phyloP scores from a whole-genome alignment of 495 filamentous ascomycete genomes.

The Neurospora africana region DNA sequence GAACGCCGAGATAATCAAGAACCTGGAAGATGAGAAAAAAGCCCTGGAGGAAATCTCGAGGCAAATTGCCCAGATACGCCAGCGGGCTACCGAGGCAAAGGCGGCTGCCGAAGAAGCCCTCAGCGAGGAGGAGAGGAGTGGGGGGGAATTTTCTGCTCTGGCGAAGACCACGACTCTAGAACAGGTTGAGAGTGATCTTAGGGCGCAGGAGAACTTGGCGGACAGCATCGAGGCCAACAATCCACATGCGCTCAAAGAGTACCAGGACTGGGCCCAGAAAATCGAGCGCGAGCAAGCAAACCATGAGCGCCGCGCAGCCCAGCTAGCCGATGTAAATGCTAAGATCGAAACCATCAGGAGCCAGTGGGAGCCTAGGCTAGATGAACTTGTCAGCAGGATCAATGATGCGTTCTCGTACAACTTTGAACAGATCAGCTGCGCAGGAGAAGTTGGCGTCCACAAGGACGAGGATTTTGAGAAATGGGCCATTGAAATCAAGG shows the following conservation, averaged over 20 bases:
- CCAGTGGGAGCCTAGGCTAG: conserved; percentile 78
- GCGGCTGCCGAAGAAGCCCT: conserved; percentile 19
- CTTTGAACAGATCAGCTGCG: conserved; percentile 87
- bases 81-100: conserved; percentile 16
- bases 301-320: conserved; percentile 30
- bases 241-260: conserved; percentile 65
- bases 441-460: conserved; percentile 76
- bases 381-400: conserved; percentile 66
- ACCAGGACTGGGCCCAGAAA: conserved; percentile 53
- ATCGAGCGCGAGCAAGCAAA: conserved; percentile 34
- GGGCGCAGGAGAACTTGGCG: conserved; percentile 60
- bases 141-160: conserved; percentile 20
- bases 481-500: conserved; percentile 88
- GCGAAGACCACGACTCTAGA: conserved; percentile 42
- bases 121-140: conserved; percentile 19
- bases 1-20: conserved; percentile 46
- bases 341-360: conserved; percentile 45
- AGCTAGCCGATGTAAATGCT: conserved; percentile 44
- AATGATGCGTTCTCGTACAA: conserved; percentile 82
- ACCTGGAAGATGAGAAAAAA: conserved; percentile 34
- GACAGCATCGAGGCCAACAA: conserved; percentile 73
- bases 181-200: conserved; percentile 62
- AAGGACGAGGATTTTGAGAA: conserved; percentile 83
- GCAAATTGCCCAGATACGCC: conserved; percentile 19
- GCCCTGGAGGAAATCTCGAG: conserved; percentile 7